Evolutionary conservation across 2,329 filamentous ascomycete genomes (phyloP).

Genomic region (Bertia moriformis): DNA sequence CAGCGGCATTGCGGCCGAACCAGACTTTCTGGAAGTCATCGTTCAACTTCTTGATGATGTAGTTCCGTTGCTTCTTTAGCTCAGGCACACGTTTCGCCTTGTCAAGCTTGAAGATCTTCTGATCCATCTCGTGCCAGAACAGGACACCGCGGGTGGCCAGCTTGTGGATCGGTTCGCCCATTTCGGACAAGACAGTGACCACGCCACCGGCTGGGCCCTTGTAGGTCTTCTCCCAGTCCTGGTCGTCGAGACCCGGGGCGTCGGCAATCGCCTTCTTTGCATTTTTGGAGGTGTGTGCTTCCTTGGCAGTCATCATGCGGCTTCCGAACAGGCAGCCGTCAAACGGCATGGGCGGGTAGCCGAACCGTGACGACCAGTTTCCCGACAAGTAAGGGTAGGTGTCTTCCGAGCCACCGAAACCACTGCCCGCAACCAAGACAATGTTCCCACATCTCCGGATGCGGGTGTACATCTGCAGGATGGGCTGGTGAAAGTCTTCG

Average conservation of each 20-base stretch:
- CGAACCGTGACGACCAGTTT: constrained; percentile 23
- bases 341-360: constrained; percentile 28
- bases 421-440: constrained; percentile 27
- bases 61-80: constrained; percentile 22
- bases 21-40: constrained; percentile 31
- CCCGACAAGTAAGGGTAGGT: constrained; percentile 30
- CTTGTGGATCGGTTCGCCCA: constrained; percentile 23
- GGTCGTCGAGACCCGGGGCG: constrained; percentile 22
- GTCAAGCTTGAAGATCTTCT: constrained; percentile 12
- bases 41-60: constrained; percentile 29
- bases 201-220: constrained; percentile 13
- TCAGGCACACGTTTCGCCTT: constrained; percentile 20
- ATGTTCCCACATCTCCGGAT: constrained; percentile 28
- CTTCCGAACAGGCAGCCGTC: constrained; percentile 29
- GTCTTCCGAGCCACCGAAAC: constrained; percentile 28
- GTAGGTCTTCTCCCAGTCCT: constrained; percentile 29
- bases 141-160: constrained; percentile 18
- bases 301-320: constrained; percentile 29
- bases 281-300: constrained; percentile 23
- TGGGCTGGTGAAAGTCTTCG: constrained; percentile 32
- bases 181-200: constrained; percentile 15
- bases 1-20: constrained; percentile 26
- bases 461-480: constrained; percentile 26
- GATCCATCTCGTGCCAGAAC: constrained; percentile 20
- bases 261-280: constrained; percentile 27